phyloP scores from a whole-genome alignment of 2,329 filamentous ascomycete genomes.

The Thielaviopsis ethacetica region DNA sequence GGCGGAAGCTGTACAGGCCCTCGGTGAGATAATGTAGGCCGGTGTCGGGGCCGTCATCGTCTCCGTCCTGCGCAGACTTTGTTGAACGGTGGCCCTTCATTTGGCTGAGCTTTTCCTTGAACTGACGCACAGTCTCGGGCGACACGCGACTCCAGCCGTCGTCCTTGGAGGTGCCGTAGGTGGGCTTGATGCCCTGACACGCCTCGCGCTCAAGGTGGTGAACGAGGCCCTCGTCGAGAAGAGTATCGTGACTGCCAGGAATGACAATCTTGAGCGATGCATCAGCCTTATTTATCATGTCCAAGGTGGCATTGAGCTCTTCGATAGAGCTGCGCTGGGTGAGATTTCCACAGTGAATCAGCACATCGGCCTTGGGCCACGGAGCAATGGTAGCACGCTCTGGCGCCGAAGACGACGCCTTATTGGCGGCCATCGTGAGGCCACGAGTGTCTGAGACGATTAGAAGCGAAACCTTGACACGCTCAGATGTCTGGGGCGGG shows the following conservation, averaged over 20 bases:
- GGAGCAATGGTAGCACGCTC: background rate
- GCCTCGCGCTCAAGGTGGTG: background rate
- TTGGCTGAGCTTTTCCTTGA: slow-evolving; percentile 17
- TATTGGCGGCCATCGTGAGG: background rate
- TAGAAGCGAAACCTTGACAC: background rate
- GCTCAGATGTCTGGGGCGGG: background rate
- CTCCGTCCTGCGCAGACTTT: background rate
- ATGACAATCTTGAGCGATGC: slow-evolving; percentile 33
- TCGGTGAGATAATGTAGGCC: slow-evolving; percentile 26
- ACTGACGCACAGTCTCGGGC: slow-evolving; percentile 14
- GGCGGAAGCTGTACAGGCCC: slow-evolving; percentile 23
- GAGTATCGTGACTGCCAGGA: slow-evolving; percentile 36
- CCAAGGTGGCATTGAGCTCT: slow-evolving; percentile 23
- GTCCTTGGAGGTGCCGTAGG: slow-evolving; percentile 14
- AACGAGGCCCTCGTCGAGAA: slow-evolving; percentile 17
- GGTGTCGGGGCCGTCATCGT: slow-evolving; percentile 12
- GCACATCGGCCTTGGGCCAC: slow-evolving; percentile 22
- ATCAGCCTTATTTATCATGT: slow-evolving; percentile 22
- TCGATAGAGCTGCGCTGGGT: slow-evolving; percentile 26
- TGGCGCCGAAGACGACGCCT: background rate
- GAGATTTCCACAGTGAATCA: slow-evolving; percentile 34
- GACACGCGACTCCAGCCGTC: background rate
- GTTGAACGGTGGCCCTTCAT: slow-evolving; percentile 2
- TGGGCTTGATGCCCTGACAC: background rate
- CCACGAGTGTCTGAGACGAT: background rate